Percentiles rank a stretch among this genome's conserved stretches.
Evolutionary conservation across 371 early-diverging fungal species (phyloP).

Genomic region (Mucor ambiguus): DNA sequence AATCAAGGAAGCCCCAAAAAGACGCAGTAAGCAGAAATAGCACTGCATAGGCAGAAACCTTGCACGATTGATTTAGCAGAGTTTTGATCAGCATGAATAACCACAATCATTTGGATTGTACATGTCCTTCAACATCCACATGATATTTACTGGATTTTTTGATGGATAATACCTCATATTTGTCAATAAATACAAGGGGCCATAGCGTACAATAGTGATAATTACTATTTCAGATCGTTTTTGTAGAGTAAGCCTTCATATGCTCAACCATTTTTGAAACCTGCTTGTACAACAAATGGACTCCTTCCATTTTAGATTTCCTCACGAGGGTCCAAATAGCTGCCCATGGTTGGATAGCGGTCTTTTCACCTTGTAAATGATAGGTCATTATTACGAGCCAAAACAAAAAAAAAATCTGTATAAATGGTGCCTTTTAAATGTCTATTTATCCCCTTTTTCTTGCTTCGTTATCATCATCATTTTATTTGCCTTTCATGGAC

Average conservation of each 20-base stretch:
- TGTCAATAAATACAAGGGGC: background rate
- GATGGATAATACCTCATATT: background rate
- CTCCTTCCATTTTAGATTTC: background rate
- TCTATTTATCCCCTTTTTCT: background rate
- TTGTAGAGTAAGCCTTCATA: background rate
- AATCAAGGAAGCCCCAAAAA: background rate
- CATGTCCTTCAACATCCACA: background rate
- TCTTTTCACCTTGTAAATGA: background rate
- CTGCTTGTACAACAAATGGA: background rate
- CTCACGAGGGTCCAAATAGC: background rate
- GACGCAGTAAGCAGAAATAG: background rate
- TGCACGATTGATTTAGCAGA: background rate
- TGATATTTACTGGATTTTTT: background rate
- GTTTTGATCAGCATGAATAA: background rate
- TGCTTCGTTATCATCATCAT: conserved; percentile 5
- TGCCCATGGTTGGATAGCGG: conserved; percentile 3
- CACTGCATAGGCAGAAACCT: background rate
- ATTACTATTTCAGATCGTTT: background rate
- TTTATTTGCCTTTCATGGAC: conserved; percentile 16
- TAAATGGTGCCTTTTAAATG: background rate
- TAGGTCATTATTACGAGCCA: conserved; percentile 5
- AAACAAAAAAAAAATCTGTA: background rate
- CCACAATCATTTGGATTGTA: background rate
- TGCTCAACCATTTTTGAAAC: background rate
- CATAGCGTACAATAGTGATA: background rate